A percentile compares a stretch with the other conserved stretches of the same genome.
Evolutionary conservation across 2,329 filamentous ascomycete genomes (phyloP).

Genomic region (Trichoderma sp.): DNA sequence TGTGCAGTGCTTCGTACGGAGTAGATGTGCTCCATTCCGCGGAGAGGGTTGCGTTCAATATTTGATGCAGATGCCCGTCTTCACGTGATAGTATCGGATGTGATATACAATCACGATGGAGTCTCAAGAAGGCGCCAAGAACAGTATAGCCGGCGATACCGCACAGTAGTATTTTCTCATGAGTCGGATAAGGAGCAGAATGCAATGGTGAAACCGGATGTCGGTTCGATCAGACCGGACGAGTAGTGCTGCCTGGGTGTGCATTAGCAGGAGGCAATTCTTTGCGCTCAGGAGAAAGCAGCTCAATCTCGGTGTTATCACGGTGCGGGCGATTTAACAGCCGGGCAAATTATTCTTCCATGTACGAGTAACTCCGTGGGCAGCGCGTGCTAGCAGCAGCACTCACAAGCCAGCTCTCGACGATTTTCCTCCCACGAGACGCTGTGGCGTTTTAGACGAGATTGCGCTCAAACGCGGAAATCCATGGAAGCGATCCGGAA

Average conservation of each 20-base stretch:
- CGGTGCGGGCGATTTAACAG: neutral
- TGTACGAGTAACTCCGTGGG: neutral
- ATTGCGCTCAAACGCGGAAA: neutral
- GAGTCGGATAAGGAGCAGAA: neutral
- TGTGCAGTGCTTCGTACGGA: neutral
- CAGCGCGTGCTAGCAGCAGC: neutral
- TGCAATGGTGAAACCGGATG: neutral
- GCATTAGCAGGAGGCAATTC: neutral
- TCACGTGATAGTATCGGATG: neutral
- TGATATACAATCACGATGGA: neutral
- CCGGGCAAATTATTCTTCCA: neutral
- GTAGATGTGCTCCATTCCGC: neutral
- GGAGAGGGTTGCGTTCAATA: neutral
- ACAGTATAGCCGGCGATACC: neutral
- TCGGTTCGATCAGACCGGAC: neutral
- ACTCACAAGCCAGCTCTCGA: neutral
- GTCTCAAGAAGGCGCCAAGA: neutral
- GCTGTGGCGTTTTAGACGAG: neutral
- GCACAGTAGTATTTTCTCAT: neutral
- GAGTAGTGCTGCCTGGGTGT: neutral
- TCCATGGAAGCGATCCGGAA: neutral
- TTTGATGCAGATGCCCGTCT: neutral
- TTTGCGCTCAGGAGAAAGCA: neutral
- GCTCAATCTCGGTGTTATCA: slow-evolving; percentile 10
- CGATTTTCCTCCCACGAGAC: neutral